Evolutionary conservation across 352 stramenopile genomes (phyloP).

Genomic region (Phytophthora cryptogea): DNA sequence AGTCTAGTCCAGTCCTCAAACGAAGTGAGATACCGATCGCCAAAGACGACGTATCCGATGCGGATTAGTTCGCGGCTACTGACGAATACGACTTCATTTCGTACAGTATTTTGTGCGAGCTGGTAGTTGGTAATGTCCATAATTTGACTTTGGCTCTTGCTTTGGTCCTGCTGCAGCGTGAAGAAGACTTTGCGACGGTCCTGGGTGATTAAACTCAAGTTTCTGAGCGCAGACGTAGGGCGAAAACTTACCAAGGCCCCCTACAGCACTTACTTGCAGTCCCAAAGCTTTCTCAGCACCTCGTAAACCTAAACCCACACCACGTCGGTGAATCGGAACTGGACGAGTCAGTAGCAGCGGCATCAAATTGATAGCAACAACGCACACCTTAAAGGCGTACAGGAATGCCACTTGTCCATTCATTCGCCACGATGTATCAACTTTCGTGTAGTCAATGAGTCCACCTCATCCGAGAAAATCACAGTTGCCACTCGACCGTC

Average conservation of each 20-base stretch:
- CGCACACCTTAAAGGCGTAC: conserved; percentile 34
- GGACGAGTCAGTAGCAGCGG: conserved; percentile 25
- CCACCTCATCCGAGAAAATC: conserved; percentile 20
- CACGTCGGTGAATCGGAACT: conserved; percentile 1
- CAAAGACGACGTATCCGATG: conserved; percentile 28
- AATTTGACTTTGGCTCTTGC: too few species aligned
- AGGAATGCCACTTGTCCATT: conserved; percentile 29
- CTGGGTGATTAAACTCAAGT: too few species aligned
- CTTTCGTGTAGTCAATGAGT: conserved; percentile 32
- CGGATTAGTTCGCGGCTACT: conserved; percentile 35
- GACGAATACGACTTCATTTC: conserved; percentile 1
- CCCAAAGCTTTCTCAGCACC: conserved; percentile 24
- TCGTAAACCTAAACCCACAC: not conserved
- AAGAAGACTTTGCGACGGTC: too few species aligned
- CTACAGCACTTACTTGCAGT: conserved; percentile 1
- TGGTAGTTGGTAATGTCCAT: too few species aligned
- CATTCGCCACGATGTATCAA: conserved; percentile 27
- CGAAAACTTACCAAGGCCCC: conserved; percentile 17
- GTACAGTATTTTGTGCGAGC: too few species aligned
- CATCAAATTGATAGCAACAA: conserved; percentile 34
- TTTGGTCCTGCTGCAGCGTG: too few species aligned
- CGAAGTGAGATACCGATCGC: conserved; percentile 20
- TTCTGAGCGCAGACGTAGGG: too few species aligned
- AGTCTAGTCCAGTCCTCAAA: conserved; percentile 32
- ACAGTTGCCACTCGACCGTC: conserved; percentile 18